Percentiles rank a stretch among this genome's conserved stretches.
These are phyloP conservation scores for Microsporum canis DNA, from an alignment of 2,329 filamentous ascomycete species.

Conservation along the genomic window DNA sequence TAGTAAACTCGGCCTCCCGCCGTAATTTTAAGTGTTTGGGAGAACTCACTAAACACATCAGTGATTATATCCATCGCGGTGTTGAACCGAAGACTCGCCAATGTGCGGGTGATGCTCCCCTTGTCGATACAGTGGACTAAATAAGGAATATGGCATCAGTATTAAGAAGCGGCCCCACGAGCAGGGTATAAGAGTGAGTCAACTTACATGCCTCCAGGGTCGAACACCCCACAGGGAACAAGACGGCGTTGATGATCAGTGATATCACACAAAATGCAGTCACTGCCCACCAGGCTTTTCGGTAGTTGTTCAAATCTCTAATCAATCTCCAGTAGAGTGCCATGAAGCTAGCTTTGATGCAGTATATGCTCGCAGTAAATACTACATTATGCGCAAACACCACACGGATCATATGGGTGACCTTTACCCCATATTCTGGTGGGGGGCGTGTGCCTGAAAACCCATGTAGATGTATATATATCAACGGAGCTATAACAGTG, in stretches of 20 bases:
- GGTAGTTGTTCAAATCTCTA: conserved; percentile 5
- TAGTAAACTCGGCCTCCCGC: background rate
- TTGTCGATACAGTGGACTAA: conserved; percentile 6
- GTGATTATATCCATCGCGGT: conserved; percentile 9
- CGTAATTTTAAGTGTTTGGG: background rate
- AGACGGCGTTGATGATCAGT: background rate
- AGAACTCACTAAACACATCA: conserved; percentile 6
- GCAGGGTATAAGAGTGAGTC: background rate
- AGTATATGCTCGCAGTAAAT: conserved; percentile 8
- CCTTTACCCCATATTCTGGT: conserved; percentile 5
- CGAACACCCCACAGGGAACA: conserved; percentile 7
- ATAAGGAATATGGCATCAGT: background rate
- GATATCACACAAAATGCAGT: background rate
- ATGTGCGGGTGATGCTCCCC: background rate
- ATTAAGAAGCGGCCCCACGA: background rate
- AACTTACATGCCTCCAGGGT: conserved; percentile 9
- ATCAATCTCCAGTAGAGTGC: conserved; percentile 11
- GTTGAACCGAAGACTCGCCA: conserved; percentile 6
- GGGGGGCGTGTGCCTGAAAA: conserved; percentile 3
- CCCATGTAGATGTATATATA: conserved; percentile 9
- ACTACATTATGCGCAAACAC: conserved; percentile 7
- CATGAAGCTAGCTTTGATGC: conserved; percentile 10
- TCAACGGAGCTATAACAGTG: conserved; percentile 6
- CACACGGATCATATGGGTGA: conserved; percentile 7
- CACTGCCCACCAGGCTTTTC: conserved; percentile 9